Evolutionary conservation across 768 basidiomycete genomes (phyloP).

Genomic region (Termitomyces sp.): DNA sequence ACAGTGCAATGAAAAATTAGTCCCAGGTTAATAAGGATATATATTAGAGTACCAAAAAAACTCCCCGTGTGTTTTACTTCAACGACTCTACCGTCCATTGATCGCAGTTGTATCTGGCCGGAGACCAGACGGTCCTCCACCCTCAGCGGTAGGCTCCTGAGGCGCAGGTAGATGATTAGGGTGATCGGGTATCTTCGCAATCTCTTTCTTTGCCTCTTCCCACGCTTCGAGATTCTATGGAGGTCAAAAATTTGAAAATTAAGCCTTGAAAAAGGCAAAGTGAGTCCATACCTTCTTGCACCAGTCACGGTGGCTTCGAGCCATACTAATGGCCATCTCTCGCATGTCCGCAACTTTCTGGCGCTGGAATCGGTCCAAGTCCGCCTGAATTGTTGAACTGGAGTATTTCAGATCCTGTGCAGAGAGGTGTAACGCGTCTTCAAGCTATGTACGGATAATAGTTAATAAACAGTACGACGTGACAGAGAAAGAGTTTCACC

Average conservation of each 20-base stretch:
- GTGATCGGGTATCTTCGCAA: constrained; percentile 86
- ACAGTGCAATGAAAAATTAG: not conserved
- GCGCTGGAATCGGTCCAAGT: constrained; percentile 95
- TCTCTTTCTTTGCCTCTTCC: constrained; percentile 93
- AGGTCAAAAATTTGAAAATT: not conserved
- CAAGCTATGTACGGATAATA: constrained; percentile 57
- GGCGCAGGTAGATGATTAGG: constrained; percentile 66
- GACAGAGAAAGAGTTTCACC: constrained; percentile 39
- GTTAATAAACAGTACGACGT: not conserved
- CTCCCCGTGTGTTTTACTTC: not conserved
- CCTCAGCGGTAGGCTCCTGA: constrained; percentile 27
- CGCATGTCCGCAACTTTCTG: constrained; percentile 97
- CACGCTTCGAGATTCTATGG: constrained; percentile 93
- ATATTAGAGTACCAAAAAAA: constrained; percentile 8
- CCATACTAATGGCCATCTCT: constrained; percentile 91
- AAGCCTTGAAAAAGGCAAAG: not conserved
- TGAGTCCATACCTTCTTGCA: constrained; percentile 76
- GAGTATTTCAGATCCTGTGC: constrained; percentile 96
- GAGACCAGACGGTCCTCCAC: constrained; percentile 32
- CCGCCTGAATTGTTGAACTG: constrained; percentile 93
- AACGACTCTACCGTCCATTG: constrained; percentile 48
- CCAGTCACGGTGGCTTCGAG: constrained; percentile 91
- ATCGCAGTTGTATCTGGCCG: constrained; percentile 68
- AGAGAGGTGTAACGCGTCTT: constrained; percentile 89
- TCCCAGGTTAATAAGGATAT: constrained; percentile 10